Percentiles rank a stretch among this genome's conserved stretches.
Conservation (phyloP, 2,329 filamentous ascomycete species). For the Claviceps pusilla region DNA sequence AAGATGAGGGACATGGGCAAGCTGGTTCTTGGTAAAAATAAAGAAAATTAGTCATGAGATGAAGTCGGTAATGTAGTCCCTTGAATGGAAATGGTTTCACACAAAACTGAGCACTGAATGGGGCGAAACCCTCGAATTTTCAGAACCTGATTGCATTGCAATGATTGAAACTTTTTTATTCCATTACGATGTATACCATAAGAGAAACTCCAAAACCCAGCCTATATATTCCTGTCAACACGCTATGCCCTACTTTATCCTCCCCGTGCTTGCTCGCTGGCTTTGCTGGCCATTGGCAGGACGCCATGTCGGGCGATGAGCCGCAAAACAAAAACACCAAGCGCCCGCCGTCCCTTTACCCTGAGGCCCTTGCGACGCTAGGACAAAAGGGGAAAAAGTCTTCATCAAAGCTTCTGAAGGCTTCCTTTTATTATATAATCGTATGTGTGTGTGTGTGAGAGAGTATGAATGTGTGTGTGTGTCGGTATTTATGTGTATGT, state of each 20-base stretch:
- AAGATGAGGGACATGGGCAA: not conserved
- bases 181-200: slow-evolving; percentile 21
- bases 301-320: slow-evolving; percentile 1
- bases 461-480: no score
- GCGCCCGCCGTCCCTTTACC: not conserved
- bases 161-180: slow-evolving; percentile 13
- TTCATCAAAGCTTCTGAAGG: not conserved
- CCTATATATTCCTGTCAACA: slow-evolving; percentile 5
- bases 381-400: not conserved
- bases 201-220: slow-evolving; percentile 17
- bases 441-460: not conserved
- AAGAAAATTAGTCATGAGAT: not conserved
- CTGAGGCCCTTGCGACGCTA: not conserved
- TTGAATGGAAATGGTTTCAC: not conserved
- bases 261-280: slow-evolving; percentile 1
- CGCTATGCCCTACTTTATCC: slow-evolving; percentile 3
- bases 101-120: no score
- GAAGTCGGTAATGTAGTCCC: not conserved
- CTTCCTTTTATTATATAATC: slow-evolving; percentile 2
- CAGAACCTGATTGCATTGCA: not conserved
- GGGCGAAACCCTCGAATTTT: no score
- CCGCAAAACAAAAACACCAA: not conserved
- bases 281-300: slow-evolving; percentile 1
- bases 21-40: not conserved
- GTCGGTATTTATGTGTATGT: not conserved